Conservation (phyloP, 148 eudicot genomes). For the Salicornia ramosissima region DNA sequence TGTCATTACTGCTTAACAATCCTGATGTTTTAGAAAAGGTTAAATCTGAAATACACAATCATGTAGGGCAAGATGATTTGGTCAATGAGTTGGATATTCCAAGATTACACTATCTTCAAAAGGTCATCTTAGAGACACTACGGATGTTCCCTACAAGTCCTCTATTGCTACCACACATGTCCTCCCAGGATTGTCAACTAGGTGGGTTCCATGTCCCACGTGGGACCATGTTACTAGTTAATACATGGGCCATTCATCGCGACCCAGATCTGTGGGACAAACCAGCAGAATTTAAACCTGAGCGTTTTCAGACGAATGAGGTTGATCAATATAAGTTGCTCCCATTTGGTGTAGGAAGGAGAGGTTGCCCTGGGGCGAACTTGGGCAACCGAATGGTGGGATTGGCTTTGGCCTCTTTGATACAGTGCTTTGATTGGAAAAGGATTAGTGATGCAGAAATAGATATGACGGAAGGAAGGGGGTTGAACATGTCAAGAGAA, state of each 20-base stretch:
- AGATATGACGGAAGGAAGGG: conserved; percentile 23
- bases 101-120: conserved; percentile 17
- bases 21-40: conserved; percentile 22
- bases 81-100: conserved; percentile 28
- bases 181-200: conserved; percentile 24
- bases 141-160: conserved; percentile 26
- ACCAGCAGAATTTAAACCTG: conserved; percentile 23
- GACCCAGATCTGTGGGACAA: conserved; percentile 27
- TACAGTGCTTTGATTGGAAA: conserved; percentile 30
- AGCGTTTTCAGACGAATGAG: conserved; percentile 17
- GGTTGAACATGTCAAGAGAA: conserved; percentile 26
- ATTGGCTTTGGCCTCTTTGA: conserved; percentile 28
- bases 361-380: conserved; percentile 26
- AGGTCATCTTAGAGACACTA: conserved; percentile 21
- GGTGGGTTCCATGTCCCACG: conserved; percentile 20
- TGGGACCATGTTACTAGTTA: conserved; percentile 23
- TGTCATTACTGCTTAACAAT: conserved; percentile 26
- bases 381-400: conserved; percentile 25
- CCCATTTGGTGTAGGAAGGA: conserved; percentile 29
- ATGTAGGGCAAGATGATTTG: conserved; percentile 20
- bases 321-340: conserved; percentile 15
- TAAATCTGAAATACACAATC: conserved; percentile 23
- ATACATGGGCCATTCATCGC: conserved; percentile 30
- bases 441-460: conserved; percentile 18
- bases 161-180: conserved; percentile 26